These are phyloP conservation scores for Polygonum aviculare DNA, from an alignment of 148 eudicot species.

Conservation along the genomic window DNA sequence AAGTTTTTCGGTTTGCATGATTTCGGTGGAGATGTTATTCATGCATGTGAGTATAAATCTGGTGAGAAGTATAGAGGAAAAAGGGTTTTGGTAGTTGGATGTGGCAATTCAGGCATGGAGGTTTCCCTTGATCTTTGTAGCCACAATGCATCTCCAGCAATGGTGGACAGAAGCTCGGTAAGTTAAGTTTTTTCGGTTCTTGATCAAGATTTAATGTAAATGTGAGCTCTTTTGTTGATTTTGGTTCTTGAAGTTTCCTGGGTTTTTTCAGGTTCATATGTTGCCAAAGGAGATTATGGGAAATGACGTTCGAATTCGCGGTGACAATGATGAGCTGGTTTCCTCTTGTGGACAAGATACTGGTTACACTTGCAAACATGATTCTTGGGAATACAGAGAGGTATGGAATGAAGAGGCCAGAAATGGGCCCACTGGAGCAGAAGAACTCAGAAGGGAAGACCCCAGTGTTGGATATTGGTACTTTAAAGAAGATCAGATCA, in stretches of 20 bases:
- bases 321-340: constrained; percentile 45
- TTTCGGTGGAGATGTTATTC: constrained; percentile 59
- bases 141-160: constrained; percentile 52
- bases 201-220: neutral
- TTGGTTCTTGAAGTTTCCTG: neutral
- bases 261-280: constrained; percentile 58
- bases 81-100: constrained; percentile 70
- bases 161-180: constrained; percentile 77
- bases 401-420: constrained; percentile 73
- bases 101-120: constrained; percentile 98
- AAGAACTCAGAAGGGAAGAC: constrained; percentile 76
- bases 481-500: constrained; percentile 53
- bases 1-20: constrained; percentile 66
- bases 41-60: constrained; percentile 74
- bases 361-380: constrained; percentile 34
- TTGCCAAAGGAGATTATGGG: constrained; percentile 71
- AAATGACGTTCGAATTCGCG: constrained; percentile 75
- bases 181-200: constrained; percentile 11
- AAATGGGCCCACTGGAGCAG: constrained; percentile 63
- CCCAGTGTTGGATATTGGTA: constrained; percentile 76
- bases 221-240: neutral
- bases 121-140: constrained; percentile 89
- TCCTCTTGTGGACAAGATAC: constrained; percentile 63
- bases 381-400: constrained; percentile 59
- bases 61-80: constrained; percentile 55